Evolutionary conservation across 108 stramenopile genomes (phyloP).

Genomic region (Fragilariopsis cylindrus): DNA sequence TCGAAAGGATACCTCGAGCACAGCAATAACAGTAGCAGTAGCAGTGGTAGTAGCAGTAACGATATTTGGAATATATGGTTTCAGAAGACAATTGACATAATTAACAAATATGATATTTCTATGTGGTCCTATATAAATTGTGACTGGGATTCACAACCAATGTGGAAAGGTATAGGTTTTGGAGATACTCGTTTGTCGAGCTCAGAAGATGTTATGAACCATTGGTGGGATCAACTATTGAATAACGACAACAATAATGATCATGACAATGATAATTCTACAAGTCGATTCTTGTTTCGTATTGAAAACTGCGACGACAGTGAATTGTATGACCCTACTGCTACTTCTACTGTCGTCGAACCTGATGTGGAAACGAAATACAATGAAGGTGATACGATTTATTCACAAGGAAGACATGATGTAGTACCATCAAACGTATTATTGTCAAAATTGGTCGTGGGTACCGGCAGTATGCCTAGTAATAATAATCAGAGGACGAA

Average conservation of each 20-base stretch:
- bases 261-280: too few relatives aligned
- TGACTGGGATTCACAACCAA: slow-evolving; percentile 83
- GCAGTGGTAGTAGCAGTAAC: slow-evolving; percentile 11
- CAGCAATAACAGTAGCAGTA: background rate
- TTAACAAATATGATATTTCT: slow-evolving; percentile 70
- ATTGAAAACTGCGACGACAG: slow-evolving; percentile 8
- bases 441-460: too few relatives aligned
- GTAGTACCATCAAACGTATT: too few relatives aligned
- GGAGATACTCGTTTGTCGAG: slow-evolving; percentile 79
- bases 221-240: slow-evolving; percentile 61
- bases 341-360: background rate
- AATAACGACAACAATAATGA: slow-evolving; percentile 10
- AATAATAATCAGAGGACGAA: too few relatives aligned
- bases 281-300: slow-evolving; percentile 8
- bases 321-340: background rate
- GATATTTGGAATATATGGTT: slow-evolving; percentile 81
- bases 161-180: slow-evolving; percentile 85
- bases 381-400: too few relatives aligned
- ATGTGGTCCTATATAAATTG: slow-evolving; percentile 94
- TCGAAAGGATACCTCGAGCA: background rate
- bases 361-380: too few relatives aligned
- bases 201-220: slow-evolving; percentile 46
- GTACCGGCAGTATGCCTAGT: too few relatives aligned
- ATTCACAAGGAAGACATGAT: too few relatives aligned
- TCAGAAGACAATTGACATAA: slow-evolving; percentile 65